Evolutionary conservation across 1,284 basidiomycete genomes (phyloP), one percentile per base, ranked within the genome.

Genomic region (Sanghuangporus sanghuang): DNA sequence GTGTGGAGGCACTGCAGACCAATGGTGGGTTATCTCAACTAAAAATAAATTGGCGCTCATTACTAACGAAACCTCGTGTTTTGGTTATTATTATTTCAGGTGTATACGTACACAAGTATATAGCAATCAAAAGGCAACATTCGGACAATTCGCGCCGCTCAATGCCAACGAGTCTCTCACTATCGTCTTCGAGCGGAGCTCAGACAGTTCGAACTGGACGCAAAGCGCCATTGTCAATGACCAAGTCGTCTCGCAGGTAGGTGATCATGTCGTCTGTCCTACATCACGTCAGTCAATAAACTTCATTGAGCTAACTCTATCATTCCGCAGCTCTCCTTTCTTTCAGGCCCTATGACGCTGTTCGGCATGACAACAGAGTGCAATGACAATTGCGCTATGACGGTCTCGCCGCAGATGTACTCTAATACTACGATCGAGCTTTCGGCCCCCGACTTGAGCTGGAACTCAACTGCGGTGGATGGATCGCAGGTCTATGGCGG

Each of bases 341-440:
- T 57, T 23, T 65, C 64, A 23, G 64, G 64, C 16, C 60, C 64
- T 12, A 65, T 65, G 64, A 60, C 65, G 18, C 39, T 61, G 5
- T 68, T 66, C 57, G 66, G 66, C 12, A 35, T 67, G 46, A 62
- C 64, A 2, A 64, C 55, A 5, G 66, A 62, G 23, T 66, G 66
- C 62, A 56, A 63, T 49, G 62, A 62, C 50, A 27, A 32, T 23
- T 67, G 64, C 46, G 35, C 62, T 9, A 42, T 60, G 40, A 53
- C 66, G 3, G 18, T 56, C 27, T 60, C 64, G 2, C 48, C 53
- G n/a, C 66, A 67, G 27, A 64, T 59, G 16, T 67, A 67, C 59
- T 55, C 57, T 4, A 54, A 66, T 50, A 67, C 64, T 6, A 62
- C 59, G 4, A 64, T 67, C 46, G 59, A 53, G 23, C 59, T 67